Percentiles rank a stretch among this genome's conserved stretches.
Evolutionary conservation across 495 filamentous ascomycete genomes (phyloP).

Genomic region (Glonium stellatum): DNA sequence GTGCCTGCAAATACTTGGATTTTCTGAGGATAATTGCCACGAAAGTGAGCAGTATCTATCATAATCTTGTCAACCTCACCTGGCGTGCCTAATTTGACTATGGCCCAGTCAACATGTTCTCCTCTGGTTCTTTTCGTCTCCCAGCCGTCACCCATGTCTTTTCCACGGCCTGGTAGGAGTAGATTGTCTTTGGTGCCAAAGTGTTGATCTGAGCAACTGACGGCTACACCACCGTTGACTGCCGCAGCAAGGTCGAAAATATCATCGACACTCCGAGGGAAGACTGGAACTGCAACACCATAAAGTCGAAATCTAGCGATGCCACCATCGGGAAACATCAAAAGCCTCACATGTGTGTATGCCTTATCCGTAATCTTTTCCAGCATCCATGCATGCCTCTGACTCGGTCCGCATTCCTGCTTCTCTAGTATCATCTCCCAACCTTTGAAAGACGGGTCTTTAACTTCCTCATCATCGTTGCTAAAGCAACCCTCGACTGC

Average conservation of each 20-base stretch:
- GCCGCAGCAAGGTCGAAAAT: constrained; percentile 79
- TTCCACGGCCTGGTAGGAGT: constrained; percentile 74
- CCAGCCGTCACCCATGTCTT: constrained; percentile 94
- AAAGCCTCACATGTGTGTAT: constrained; percentile 78
- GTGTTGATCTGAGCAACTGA: constrained; percentile 76
- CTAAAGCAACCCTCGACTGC: constrained; percentile 69
- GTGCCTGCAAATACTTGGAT: constrained; percentile 63
- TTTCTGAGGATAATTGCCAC: constrained; percentile 81
- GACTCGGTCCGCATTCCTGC: constrained; percentile 66
- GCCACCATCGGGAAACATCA: constrained; percentile 94
- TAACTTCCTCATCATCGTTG: constrained; percentile 44
- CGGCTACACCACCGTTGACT: constrained; percentile 69
- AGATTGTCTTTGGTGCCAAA: constrained; percentile 79
- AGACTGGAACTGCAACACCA: constrained; percentile 67
- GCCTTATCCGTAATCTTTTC: constrained; percentile 49
- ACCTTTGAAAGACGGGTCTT: constrained; percentile 47
- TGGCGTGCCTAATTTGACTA: constrained; percentile 66
- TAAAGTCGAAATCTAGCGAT: constrained; percentile 81
- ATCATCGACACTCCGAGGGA: constrained; percentile 51
- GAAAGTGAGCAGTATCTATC: constrained; percentile 83
- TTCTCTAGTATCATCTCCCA: constrained; percentile 71
- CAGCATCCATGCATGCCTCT: constrained; percentile 75
- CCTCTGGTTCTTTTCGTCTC: constrained; percentile 76
- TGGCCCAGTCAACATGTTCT: constrained; percentile 79
- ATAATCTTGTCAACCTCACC: constrained; percentile 65